These are phyloP conservation scores for Quercus variabilis DNA, from an alignment of 306 rosid genomes.

Conservation along the genomic window DNA sequence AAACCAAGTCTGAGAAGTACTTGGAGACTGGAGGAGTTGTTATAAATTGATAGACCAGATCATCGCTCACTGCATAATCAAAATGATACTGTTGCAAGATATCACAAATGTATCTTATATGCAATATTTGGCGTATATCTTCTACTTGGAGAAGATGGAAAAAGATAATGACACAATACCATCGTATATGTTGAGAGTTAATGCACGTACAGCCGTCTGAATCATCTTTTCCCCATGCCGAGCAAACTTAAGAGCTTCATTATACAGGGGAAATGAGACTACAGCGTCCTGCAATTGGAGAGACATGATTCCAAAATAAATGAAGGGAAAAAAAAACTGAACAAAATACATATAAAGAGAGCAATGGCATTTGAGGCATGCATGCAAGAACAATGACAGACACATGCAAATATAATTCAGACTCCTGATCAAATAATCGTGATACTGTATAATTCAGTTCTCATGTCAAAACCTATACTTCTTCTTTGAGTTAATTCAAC, in stretches of 20 bases:
- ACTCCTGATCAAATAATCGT: not conserved
- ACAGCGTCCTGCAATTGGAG: conserved; percentile 55
- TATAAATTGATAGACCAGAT: conserved; percentile 60
- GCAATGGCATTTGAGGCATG: not conserved
- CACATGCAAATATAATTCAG: not conserved
- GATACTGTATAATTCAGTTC: not conserved
- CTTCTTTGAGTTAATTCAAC: not conserved
- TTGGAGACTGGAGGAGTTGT: conserved; percentile 71
- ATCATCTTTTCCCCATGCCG: conserved; percentile 75
- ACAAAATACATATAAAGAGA: not conserved
- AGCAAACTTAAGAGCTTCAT: conserved; percentile 78
- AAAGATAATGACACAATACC: conserved; percentile 37
- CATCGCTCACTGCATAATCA: conserved; percentile 77
- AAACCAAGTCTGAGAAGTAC: conserved; percentile 71
- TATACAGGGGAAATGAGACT: conserved; percentile 74
- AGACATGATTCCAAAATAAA: conserved; percentile 6
- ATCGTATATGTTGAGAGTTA: conserved; percentile 63
- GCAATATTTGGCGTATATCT: conserved; percentile 11
- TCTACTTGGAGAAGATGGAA: conserved; percentile 2
- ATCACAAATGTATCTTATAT: conserved; percentile 24
- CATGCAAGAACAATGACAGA: not conserved
- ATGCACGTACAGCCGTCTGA: conserved; percentile 65
- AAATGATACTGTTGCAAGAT: conserved; percentile 27
- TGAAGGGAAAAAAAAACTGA: not conserved
- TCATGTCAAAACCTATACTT: too few relatives aligned